Evolutionary conservation across 140 eudicot genomes (phyloP).

Genomic region (Bidens hawaiensis): DNA sequence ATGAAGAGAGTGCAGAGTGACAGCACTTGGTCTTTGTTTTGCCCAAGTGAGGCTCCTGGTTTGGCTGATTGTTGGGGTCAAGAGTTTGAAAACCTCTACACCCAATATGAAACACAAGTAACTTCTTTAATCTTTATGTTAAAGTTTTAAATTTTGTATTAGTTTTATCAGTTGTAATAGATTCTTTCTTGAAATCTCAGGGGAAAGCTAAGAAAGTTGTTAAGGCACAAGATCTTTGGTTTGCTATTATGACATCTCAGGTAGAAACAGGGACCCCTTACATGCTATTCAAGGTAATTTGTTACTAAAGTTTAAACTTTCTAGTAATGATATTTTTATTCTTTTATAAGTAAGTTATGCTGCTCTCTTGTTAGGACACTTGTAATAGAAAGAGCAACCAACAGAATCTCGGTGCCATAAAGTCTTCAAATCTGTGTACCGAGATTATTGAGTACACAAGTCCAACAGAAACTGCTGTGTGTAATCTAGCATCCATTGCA

Average conservation of each 20-base stretch:
- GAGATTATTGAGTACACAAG: constrained; percentile 96
- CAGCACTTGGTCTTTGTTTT: constrained; percentile 72
- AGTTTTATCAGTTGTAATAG: too few species aligned
- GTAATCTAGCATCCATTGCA: constrained; percentile 96
- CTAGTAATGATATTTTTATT: not conserved
- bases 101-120: constrained; percentile 63
- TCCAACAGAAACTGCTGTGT: constrained; percentile 96
- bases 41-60: constrained; percentile 83
- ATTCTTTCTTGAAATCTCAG: constrained; percentile 40
- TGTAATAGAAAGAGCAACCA: constrained; percentile 98
- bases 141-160: not conserved
- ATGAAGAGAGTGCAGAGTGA: constrained; percentile 63
- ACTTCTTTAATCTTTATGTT: not conserved
- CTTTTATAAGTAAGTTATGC: not conserved
- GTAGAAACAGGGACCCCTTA: constrained; percentile 96
- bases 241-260: constrained; percentile 70
- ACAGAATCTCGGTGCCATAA: constrained; percentile 92
- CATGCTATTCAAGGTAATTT: constrained; percentile 79
- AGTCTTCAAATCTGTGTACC: constrained; percentile 92
- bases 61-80: constrained; percentile 89
- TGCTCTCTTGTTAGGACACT: constrained; percentile 48
- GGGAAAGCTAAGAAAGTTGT: constrained; percentile 83
- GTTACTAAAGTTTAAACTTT: not conserved
- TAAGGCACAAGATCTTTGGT: constrained; percentile 76
- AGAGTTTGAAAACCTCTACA: constrained; percentile 60